phyloP scores from a whole-genome alignment of 2,329 filamentous ascomycete genomes.

The Epichloe hybrida region DNA sequence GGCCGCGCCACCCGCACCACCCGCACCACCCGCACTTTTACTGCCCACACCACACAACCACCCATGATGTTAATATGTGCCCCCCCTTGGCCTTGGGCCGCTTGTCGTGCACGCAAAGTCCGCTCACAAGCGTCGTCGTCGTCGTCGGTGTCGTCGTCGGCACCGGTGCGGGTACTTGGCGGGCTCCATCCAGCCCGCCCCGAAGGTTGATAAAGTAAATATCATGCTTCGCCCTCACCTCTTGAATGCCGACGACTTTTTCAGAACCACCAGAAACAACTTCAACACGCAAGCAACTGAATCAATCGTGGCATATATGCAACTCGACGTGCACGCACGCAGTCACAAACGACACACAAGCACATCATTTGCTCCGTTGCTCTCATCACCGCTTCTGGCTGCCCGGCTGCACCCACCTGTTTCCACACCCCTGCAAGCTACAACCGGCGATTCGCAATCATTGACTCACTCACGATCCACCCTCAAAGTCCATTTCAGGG shows the following conservation, averaged over 20 bases:
- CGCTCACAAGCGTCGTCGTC: slow-evolving; percentile 13
- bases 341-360: slow-evolving; percentile 2
- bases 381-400: slow-evolving; percentile 11
- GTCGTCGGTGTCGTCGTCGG: slow-evolving; percentile 9
- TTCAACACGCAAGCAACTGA: background rate
- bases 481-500: background rate
- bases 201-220: slow-evolving; percentile 3
- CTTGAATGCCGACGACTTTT: background rate
- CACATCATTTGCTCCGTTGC: slow-evolving; percentile 16
- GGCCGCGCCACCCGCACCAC: background rate
- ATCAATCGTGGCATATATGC: background rate
- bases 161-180: slow-evolving; percentile 4
- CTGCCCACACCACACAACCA: background rate
- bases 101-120: slow-evolving; percentile 19
- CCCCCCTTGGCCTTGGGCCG: slow-evolving; percentile 2
- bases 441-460: slow-evolving; percentile 12
- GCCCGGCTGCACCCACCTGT: slow-evolving; percentile 3
- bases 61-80: too few relatives aligned
- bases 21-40: background rate
- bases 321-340: background rate
- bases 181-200: slow-evolving; percentile 8
- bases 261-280: slow-evolving; percentile 3
- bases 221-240: slow-evolving; percentile 1
- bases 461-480: slow-evolving; percentile 13
- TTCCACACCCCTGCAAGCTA: slow-evolving; percentile 13